These are phyloP conservation scores for Naegleria gruberi DNA, from an alignment of 208 protist species.

Conservation along the genomic window DNA sequence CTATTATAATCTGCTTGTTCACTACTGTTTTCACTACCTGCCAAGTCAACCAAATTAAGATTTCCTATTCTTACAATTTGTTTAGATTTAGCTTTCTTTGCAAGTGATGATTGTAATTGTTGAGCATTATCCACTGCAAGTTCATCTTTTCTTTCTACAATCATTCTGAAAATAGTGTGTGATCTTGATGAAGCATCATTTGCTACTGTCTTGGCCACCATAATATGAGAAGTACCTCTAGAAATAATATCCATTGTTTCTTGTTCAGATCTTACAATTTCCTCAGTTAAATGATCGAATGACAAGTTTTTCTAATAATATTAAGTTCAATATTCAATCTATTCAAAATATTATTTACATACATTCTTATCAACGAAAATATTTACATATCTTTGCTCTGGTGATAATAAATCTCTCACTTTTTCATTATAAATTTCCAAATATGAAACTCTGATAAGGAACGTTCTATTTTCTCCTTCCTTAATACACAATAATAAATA, in stretches of 20 bases:
- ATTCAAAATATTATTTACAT: background rate
- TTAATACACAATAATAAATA: background rate
- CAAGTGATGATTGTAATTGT: background rate
- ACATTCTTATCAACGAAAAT: constrained; percentile 21
- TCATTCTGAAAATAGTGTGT: constrained; percentile 90
- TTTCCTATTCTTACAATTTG: constrained; percentile 41
- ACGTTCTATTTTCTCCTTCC: constrained; percentile 5
- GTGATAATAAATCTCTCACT: constrained; percentile 31
- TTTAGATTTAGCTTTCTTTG: constrained; percentile 34
- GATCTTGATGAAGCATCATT: constrained; percentile 84
- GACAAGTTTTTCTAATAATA: background rate
- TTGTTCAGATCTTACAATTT: constrained; percentile 45
- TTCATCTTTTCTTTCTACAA: constrained; percentile 62
- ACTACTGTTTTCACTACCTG: constrained; percentile 84
- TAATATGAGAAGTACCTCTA: constrained; percentile 51
- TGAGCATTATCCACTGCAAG: background rate
- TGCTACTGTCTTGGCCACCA: constrained; percentile 74
- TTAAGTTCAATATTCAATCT: background rate
- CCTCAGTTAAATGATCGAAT: constrained; percentile 31
- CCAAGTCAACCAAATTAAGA: constrained; percentile 92
- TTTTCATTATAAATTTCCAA: constrained; percentile 44
- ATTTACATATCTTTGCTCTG: background rate
- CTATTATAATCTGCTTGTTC: constrained; percentile 79
- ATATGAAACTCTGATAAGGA: constrained; percentile 10
- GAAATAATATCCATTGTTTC: constrained; percentile 49